phyloP scores from a whole-genome alignment of 192 early-diverging fungal genomes.

The Pilobolus umbonatus region DNA sequence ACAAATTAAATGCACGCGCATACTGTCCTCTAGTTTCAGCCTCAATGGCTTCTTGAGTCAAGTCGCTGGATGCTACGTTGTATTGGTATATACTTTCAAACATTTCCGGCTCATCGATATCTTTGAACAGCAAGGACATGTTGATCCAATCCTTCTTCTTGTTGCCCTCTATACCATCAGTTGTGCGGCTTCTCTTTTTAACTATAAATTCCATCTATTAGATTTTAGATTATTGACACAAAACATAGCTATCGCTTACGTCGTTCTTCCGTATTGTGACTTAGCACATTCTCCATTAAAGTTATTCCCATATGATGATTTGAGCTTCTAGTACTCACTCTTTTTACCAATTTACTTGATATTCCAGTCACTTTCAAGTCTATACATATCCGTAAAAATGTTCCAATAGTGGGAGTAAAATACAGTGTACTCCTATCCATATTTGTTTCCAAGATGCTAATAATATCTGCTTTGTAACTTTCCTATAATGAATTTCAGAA shows the following conservation, averaged over 20 bases:
- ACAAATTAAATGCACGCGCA: slow-evolving; percentile 42
- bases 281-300: slow-evolving; percentile 41
- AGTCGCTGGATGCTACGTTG: slow-evolving; percentile 43
- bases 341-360: slow-evolving; percentile 26
- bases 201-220: no score
- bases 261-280: slow-evolving; percentile 22
- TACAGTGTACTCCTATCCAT: slow-evolving; percentile 29
- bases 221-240: neutral
- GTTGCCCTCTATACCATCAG: no score
- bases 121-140: slow-evolving; percentile 58
- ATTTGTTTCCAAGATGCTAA: slow-evolving; percentile 26
- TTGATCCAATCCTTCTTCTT: slow-evolving; percentile 54
- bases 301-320: slow-evolving; percentile 51
- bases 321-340: slow-evolving; percentile 36
- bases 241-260: neutral
- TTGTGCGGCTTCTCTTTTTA: no score
- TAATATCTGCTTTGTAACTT: slow-evolving; percentile 25
- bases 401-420: slow-evolving; percentile 45
- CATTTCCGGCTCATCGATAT: slow-evolving; percentile 56
- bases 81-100: slow-evolving; percentile 60
- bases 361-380: slow-evolving; percentile 36
- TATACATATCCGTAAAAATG: slow-evolving; percentile 44
- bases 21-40: slow-evolving; percentile 58
- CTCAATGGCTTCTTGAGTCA: slow-evolving; percentile 57
- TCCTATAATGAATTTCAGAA: neutral